These are phyloP conservation scores for Pseudogymnoascus sp. DNA, from an alignment of 2,329 filamentous ascomycete species.

Conservation along the genomic window DNA sequence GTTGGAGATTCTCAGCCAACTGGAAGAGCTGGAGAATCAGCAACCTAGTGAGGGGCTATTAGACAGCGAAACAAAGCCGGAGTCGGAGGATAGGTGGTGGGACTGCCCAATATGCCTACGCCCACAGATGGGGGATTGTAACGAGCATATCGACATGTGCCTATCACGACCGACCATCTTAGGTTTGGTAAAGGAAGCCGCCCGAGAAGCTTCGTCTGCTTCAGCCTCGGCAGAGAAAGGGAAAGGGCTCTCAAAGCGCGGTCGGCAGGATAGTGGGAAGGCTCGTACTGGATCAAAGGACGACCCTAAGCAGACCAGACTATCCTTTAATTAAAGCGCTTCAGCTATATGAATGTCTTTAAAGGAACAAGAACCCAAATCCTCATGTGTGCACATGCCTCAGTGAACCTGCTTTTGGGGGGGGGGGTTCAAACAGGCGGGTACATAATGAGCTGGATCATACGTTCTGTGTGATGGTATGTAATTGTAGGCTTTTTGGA, in stretches of 20 bases:
- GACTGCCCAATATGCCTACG: conserved; percentile 81
- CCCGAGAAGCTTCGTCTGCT: conserved; percentile 42
- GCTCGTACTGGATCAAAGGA: background rate
- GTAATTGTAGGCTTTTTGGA: background rate
- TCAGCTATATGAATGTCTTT: background rate
- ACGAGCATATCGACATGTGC: conserved; percentile 88
- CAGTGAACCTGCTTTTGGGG: background rate
- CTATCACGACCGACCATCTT: conserved; percentile 74
- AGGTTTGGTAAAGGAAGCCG: conserved; percentile 53
- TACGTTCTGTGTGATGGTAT: background rate
- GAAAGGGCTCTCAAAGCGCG: background rate
- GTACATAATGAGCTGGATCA: background rate
- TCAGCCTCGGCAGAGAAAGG: background rate
- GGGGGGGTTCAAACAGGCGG: background rate
- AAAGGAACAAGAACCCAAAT: background rate
- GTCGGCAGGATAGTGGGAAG: background rate
- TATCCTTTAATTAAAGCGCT: background rate
- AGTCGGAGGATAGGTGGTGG: conserved; percentile 53
- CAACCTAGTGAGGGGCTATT: conserved; percentile 28
- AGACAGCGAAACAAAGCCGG: background rate
- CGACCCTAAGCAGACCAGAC: background rate
- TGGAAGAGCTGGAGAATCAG: conserved; percentile 33
- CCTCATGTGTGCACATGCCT: background rate
- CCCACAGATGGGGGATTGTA: conserved; percentile 68
- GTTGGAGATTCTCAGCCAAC: conserved; percentile 55